Conservation (phyloP, 306 rosid species). For the Dalbergia cultrata region DNA sequence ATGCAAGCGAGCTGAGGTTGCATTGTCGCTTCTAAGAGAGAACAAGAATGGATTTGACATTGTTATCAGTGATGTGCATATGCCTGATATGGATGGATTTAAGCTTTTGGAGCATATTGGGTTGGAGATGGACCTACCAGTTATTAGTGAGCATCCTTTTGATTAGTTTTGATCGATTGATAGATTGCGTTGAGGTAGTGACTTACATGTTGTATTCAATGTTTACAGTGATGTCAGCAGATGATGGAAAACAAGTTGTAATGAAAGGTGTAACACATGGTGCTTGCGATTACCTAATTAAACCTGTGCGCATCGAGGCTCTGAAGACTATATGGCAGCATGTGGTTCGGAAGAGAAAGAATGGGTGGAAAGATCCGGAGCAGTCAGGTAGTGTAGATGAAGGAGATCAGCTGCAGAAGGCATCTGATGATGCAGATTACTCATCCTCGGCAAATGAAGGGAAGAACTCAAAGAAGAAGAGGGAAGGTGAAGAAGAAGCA, state of each 20-base stretch:
- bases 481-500: slow-evolving; percentile 83
- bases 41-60: slow-evolving; percentile 84
- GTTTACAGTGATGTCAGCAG: slow-evolving; percentile 95
- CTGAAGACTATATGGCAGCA: slow-evolving; percentile 99
- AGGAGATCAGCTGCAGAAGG: slow-evolving; percentile 78
- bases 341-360: slow-evolving; percentile 88
- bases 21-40: slow-evolving; percentile 80
- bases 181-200: slow-evolving; percentile 28
- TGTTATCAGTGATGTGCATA: slow-evolving; percentile 95
- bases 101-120: slow-evolving; percentile 91
- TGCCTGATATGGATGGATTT: slow-evolving; percentile 99
- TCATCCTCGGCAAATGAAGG: slow-evolving; percentile 95
- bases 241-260: slow-evolving; percentile 83
- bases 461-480: slow-evolving; percentile 75
- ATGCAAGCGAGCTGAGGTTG: slow-evolving; percentile 85
- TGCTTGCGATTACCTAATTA: slow-evolving; percentile 95
- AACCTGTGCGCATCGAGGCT: slow-evolving; percentile 93
- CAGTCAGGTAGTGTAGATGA: slow-evolving; percentile 82
- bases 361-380: slow-evolving; percentile 76
- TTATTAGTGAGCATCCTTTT: slow-evolving; percentile 75
- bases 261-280: slow-evolving; percentile 99
- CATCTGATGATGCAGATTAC: slow-evolving; percentile 81
- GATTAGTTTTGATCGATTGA: slow-evolving; percentile 4
- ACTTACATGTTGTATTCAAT: slow-evolving; percentile 32
- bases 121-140: slow-evolving; percentile 98